A percentile compares a stretch with the other conserved stretches of the same genome.
These are phyloP conservation scores for Murraya koenigii DNA, from an alignment of 345 rosid genomes.

Conservation along the genomic window DNA sequence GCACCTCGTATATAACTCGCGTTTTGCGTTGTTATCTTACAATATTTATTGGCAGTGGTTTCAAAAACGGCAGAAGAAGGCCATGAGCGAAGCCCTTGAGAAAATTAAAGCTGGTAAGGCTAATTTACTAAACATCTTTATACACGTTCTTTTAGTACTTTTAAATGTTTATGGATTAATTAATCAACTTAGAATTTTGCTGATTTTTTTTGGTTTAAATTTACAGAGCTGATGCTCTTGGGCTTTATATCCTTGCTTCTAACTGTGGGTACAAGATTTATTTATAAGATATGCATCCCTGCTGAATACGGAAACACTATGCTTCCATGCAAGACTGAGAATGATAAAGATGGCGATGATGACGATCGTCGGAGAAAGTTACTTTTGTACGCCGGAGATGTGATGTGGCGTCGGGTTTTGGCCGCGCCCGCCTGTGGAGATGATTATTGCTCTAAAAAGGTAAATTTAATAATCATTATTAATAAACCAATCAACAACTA, in stretches of 20 bases:
- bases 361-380: slow-evolving; percentile 29
- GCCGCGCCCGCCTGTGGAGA: slow-evolving; percentile 24
- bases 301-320: slow-evolving; percentile 32
- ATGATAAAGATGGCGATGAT: neutral
- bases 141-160: neutral
- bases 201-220: neutral
- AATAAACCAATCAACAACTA: no score
- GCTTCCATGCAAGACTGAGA: slow-evolving; percentile 50
- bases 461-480: neutral
- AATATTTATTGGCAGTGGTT: slow-evolving; percentile 39
- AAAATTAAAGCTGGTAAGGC: slow-evolving; percentile 51
- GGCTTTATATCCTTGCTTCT: slow-evolving; percentile 63
- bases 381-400: slow-evolving; percentile 27
- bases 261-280: slow-evolving; percentile 38
- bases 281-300: slow-evolving; percentile 48
- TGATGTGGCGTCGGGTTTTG: slow-evolving; percentile 34
- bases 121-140: neutral
- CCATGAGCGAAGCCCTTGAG: slow-evolving; percentile 57
- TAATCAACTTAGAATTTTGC: neutral
- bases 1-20: no score
- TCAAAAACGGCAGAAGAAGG: slow-evolving; percentile 46
- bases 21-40: neutral
- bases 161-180: neutral
- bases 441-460: slow-evolving; percentile 29
- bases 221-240: slow-evolving; percentile 59